Evolutionary conservation across 2,329 filamentous ascomycete species (phyloP).

Genomic region (Conoideocrella luteorostrata): DNA sequence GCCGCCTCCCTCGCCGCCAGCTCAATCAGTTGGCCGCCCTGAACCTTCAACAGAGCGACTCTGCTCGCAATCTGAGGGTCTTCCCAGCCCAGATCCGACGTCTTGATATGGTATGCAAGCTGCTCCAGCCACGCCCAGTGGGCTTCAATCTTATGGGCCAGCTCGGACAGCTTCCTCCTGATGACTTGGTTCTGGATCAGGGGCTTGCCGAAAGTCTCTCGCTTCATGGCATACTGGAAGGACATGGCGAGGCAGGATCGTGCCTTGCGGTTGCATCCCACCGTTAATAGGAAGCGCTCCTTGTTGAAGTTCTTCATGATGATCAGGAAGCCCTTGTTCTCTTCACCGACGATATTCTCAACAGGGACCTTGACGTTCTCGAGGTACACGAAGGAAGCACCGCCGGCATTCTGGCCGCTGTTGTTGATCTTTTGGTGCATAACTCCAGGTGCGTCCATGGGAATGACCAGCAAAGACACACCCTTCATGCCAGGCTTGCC

Average conservation of each 20-base stretch:
- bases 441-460: slow-evolving; percentile 43
- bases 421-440: slow-evolving; percentile 50
- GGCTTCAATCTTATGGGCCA: slow-evolving; percentile 53
- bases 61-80: slow-evolving; percentile 26
- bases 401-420: slow-evolving; percentile 60
- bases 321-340: slow-evolving; percentile 49
- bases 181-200: slow-evolving; percentile 54
- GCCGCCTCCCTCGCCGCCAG: slow-evolving; percentile 45
- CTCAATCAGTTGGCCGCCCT: slow-evolving; percentile 42
- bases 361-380: slow-evolving; percentile 49
- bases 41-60: slow-evolving; percentile 36
- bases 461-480: slow-evolving; percentile 52
- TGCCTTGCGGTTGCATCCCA: slow-evolving; percentile 50
- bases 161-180: slow-evolving; percentile 51
- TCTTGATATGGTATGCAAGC: slow-evolving; percentile 46
- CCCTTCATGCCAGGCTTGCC: slow-evolving; percentile 46
- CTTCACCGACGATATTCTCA: slow-evolving; percentile 34
- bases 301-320: slow-evolving; percentile 53
- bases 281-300: slow-evolving; percentile 53
- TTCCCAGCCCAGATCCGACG: slow-evolving; percentile 16
- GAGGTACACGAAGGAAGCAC: slow-evolving; percentile 49
- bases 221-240: slow-evolving; percentile 41
- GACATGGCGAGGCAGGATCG: slow-evolving; percentile 49
- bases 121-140: slow-evolving; percentile 58
- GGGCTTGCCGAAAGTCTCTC: slow-evolving; percentile 53